These are phyloP conservation scores for Globisporangium radiosum DNA, from an alignment of 352 stramenopile species.

Conservation along the genomic window DNA sequence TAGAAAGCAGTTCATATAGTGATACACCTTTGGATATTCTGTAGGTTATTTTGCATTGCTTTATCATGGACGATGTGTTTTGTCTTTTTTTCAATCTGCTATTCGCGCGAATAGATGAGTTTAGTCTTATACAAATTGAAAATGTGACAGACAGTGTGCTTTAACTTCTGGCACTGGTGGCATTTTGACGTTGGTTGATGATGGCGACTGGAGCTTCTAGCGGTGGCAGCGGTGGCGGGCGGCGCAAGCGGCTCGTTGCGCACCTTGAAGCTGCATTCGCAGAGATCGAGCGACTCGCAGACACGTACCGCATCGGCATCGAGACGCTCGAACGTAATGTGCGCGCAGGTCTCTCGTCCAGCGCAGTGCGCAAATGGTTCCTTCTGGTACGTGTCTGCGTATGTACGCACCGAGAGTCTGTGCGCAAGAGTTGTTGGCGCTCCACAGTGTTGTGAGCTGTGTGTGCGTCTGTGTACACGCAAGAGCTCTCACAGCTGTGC, in stretches of 20 bases:
- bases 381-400: slow-evolving; percentile 26
- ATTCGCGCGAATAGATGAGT: no score
- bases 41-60: no score
- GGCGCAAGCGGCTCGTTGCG: slow-evolving; percentile 26
- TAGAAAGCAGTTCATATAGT: no score
- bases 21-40: no score
- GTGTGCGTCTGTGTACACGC: background rate
- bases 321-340: slow-evolving; percentile 34
- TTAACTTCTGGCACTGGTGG: no score
- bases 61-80: no score
- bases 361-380: slow-evolving; percentile 52
- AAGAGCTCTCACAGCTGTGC: background rate
- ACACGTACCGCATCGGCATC: slow-evolving; percentile 29
- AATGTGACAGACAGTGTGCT: no score
- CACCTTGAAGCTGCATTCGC: slow-evolving; percentile 39
- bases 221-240: background rate
- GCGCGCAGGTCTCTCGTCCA: slow-evolving; percentile 27
- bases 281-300: slow-evolving; percentile 43
- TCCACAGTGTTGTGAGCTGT: background rate
- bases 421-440: background rate
- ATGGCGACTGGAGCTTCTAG: no score
- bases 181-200: no score
- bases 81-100: no score
- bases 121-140: no score
- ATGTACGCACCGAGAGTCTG: no score